These are phyloP conservation scores for Domatiomyces catenatus DNA, from an alignment of 2,329 filamentous ascomycete genomes.

Conservation along the genomic window DNA sequence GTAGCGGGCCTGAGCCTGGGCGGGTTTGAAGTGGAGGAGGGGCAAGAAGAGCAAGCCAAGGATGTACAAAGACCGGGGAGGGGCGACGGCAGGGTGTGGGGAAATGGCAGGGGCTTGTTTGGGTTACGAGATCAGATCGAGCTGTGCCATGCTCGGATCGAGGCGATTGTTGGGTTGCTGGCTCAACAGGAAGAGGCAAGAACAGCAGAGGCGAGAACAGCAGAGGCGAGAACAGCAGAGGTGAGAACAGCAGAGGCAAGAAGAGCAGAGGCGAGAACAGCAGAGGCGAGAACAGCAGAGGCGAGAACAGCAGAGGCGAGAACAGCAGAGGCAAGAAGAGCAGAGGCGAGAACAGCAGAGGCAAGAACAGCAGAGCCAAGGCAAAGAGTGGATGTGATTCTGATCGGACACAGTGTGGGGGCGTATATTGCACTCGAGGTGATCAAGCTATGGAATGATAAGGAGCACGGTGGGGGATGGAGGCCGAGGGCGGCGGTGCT, in stretches of 20 bases:
- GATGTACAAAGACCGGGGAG: constrained; percentile 4
- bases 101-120: background rate
- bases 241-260: too few relatives aligned
- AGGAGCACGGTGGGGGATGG: constrained; percentile 18
- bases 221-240: background rate
- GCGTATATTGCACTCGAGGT: constrained; percentile 57
- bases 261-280: background rate
- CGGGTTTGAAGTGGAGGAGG: constrained; percentile 10
- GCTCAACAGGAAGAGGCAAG: constrained; percentile 7
- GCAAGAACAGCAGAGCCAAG: background rate
- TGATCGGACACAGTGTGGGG: constrained; percentile 62
- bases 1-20: constrained; percentile 13
- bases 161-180: constrained; percentile 21
- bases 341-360: background rate
- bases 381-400: constrained; percentile 34
- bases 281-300: too few relatives aligned
- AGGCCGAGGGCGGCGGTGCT: constrained; percentile 41
- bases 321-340: background rate
- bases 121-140: constrained; percentile 32
- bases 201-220: too few relatives aligned
- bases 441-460: constrained; percentile 40
- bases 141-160: constrained; percentile 30
- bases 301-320: constrained; percentile 1
- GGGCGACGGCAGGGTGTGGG: background rate
- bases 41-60: background rate